Evolutionary conservation across 495 filamentous ascomycete genomes (phyloP).

Genomic region (Glonium stellatum): DNA sequence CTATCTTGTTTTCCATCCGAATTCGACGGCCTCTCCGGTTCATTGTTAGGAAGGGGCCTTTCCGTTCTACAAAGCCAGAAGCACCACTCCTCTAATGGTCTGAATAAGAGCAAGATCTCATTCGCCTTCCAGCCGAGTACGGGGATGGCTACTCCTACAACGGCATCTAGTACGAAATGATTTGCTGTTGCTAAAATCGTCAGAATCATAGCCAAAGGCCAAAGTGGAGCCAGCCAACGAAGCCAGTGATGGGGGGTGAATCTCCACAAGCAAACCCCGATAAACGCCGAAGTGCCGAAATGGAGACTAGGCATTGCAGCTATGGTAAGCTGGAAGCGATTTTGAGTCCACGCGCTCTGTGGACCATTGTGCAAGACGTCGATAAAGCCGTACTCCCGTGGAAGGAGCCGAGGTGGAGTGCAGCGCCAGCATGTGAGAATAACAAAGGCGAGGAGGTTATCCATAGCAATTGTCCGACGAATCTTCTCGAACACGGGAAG

Average conservation of each 20-base stretch:
- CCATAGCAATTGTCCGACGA: conserved; percentile 17
- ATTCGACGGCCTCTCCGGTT: too few species aligned
- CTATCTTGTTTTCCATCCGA: too few species aligned
- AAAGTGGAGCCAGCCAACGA: conserved; percentile 10
- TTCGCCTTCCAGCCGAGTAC: conserved; percentile 8
- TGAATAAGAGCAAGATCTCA: conserved; percentile 6
- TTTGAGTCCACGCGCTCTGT: conserved; percentile 10
- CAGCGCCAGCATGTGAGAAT: conserved; percentile 13
- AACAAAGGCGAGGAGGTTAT: conserved; percentile 15
- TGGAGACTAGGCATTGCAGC: conserved; percentile 20
- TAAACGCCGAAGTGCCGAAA: conserved; percentile 17
- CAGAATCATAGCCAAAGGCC: conserved; percentile 14
- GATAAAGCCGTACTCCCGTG: conserved; percentile 7
- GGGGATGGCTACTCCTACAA: conserved; percentile 11
- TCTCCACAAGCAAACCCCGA: conserved; percentile 8
- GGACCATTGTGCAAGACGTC: conserved; percentile 7
- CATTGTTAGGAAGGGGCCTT: background rate
- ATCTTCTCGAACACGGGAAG: background rate
- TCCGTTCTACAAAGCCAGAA: conserved; percentile 16
- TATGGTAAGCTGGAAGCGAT: conserved; percentile 13
- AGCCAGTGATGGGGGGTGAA: conserved; percentile 8
- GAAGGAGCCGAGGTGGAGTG: conserved; percentile 10
- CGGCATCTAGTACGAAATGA: conserved; percentile 17
- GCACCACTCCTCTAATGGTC: conserved; percentile 8
- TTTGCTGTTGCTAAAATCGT: conserved; percentile 19